These are phyloP conservation scores for Peziza echinospora DNA, from an alignment of 495 filamentous ascomycete genomes.

Conservation along the genomic window DNA sequence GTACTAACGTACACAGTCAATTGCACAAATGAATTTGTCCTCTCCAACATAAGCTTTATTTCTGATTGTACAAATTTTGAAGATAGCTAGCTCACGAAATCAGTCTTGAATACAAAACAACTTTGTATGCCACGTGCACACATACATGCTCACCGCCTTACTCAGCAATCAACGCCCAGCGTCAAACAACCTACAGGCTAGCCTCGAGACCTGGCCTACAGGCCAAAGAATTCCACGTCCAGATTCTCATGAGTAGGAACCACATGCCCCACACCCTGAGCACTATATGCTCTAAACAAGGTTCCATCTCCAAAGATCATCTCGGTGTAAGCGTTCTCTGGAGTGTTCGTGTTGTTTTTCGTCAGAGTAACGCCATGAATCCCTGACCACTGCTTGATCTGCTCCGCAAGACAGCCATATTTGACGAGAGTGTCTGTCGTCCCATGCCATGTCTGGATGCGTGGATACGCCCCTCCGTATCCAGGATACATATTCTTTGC, in stretches of 20 bases:
- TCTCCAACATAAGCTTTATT: no score
- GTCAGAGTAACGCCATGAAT: conserved; percentile 24
- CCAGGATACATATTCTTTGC: conserved; percentile 31
- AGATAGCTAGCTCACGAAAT: no score
- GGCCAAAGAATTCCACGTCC: no score
- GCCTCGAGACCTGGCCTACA: no score
- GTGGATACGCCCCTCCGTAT: conserved; percentile 32
- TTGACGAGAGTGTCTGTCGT: conserved; percentile 28
- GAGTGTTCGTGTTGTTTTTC: conserved; percentile 21
- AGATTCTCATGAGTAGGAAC: conserved; percentile 24
- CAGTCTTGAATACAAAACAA: no score
- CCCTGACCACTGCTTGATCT: conserved; percentile 36
- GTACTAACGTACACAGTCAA: no score
- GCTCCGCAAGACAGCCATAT: conserved; percentile 30
- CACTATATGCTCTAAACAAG: conserved; percentile 27
- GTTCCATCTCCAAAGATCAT: conserved; percentile 26
- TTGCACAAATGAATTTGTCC: no score
- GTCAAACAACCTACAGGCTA: no score
- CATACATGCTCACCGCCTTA: no score
- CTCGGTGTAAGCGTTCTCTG: conserved; percentile 24
- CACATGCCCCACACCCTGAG: conserved; percentile 27
- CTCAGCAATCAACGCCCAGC: no score
- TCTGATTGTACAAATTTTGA: no score
- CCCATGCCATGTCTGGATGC: conserved; percentile 37
- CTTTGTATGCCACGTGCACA: no score